Conservation (phyloP, 2,329 filamentous ascomycete species). For the Fusarium dimerum region DNA sequence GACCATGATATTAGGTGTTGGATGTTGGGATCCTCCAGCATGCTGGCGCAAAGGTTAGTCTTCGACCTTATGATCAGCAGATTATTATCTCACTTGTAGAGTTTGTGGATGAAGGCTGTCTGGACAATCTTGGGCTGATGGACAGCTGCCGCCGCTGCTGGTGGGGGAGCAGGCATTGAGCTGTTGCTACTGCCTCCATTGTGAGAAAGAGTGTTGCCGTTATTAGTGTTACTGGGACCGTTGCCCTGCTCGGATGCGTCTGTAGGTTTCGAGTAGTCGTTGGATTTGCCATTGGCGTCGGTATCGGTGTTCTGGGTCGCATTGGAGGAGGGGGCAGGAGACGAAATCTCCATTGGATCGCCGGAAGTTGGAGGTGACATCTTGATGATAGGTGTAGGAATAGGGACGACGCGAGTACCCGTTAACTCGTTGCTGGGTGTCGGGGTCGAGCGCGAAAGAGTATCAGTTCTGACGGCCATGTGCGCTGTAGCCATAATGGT, state of each 20-base stretch:
- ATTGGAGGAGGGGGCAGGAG: constrained; percentile 48
- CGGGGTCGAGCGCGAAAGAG: constrained; percentile 45
- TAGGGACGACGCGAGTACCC: constrained; percentile 57
- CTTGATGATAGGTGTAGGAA: constrained; percentile 57
- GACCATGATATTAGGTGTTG: constrained; percentile 98
- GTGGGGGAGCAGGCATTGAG: constrained; percentile 52
- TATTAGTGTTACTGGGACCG: constrained; percentile 30
- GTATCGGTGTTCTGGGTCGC: constrained; percentile 47
- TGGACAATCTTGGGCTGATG: constrained; percentile 98
- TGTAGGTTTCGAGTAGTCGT: constrained; percentile 38
- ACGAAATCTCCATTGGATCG: constrained; percentile 64
- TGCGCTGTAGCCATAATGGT: constrained; percentile 41
- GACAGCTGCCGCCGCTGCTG: constrained; percentile 69
- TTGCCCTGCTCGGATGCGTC: constrained; percentile 41
- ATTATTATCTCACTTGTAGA: constrained; percentile 77
- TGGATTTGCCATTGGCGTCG: constrained; percentile 39
- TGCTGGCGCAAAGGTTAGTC: constrained; percentile 58
- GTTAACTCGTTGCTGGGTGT: constrained; percentile 46
- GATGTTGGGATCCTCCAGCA: constrained; percentile 93
- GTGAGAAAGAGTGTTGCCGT: constrained; percentile 7
- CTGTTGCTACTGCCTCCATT: constrained; percentile 30
- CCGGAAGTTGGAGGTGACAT: constrained; percentile 59
- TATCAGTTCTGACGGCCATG: constrained; percentile 57
- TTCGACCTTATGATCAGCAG: not conserved
- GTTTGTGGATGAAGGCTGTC: constrained; percentile 97